Base-by-base conservation (phyloP, 2,329 filamentous ascomycete genomes). In the Pestalotiopsis sp. region DNA sequence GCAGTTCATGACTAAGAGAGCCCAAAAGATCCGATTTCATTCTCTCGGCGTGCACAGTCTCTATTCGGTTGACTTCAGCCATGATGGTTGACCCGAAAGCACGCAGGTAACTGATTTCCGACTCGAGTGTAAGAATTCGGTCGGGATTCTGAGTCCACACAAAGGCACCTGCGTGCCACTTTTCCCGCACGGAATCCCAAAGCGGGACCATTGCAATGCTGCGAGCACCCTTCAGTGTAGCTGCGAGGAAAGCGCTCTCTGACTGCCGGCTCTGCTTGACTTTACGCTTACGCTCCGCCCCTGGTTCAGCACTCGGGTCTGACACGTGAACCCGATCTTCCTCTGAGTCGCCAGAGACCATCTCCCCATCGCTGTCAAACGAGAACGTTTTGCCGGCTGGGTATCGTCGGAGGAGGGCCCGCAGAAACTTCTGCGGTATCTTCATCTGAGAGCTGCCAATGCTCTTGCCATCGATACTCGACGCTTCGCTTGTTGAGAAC, bases 1-100 rank as follows among this genome's bases (percentile, higher is more conserved):
- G 82, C n/a, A 91, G 77, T 73, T 91, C 89, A 72, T 91, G 89
- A 2, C 86, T 88, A 4, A 91, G 84, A 1, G 86, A 89, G 0
- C 86, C 85, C 3, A 91, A 83, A 36, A 89, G 85, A 68, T 89
- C 87, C 1, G 84, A 84, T 74, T 89, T 89, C 41, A 86, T 84
- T 62, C 79, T 83, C 31, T 84, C 80, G 0, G 80, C 78, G 14
- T 75, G 73, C 6, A 75, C 66, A 0, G 78, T 71, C 4, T 81
- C 76, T 5, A 87, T 69, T 1, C 85, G 80, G 0, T 84, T 82
- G 0, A 90, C 78, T 64, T 90, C 88, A 0, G 85, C 82, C 81
- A 89, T 88, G 20, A 88, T 85, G 1, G 84, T 83, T 66, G 85
- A 84, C 0, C 83, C 83, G 69, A 89, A 88, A 0, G 83, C 84